phyloP scores from a whole-genome alignment of 148 eudicot genomes.

The Arctostaphylos glauca region DNA sequence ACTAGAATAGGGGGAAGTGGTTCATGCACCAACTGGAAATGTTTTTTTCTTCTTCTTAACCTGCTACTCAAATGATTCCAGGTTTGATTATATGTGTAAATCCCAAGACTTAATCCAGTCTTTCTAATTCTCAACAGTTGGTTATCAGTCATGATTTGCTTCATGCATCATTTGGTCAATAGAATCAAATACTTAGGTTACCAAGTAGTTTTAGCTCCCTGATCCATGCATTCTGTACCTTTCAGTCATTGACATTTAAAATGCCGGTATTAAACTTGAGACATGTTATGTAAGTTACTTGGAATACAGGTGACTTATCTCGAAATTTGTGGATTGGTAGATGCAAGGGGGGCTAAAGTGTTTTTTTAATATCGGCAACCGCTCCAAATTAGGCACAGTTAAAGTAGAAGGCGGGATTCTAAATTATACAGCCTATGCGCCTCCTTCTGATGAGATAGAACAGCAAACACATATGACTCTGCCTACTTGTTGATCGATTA shows the following conservation, averaged over 20 bases:
- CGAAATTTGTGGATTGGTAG: not conserved
- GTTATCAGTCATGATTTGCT: not conserved
- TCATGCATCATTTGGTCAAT: not conserved
- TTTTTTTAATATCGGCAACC: not conserved
- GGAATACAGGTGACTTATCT: not conserved
- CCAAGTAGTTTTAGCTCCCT: not conserved
- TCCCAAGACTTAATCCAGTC: not conserved
- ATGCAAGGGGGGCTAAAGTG: not conserved
- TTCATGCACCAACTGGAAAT: not conserved
- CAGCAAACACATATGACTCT: not conserved
- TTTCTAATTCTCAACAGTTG: not conserved
- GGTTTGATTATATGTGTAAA: not conserved
- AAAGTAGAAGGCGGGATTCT: too few species aligned
- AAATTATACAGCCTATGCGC: too few species aligned
- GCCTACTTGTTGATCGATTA: not conserved
- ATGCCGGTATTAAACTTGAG: not conserved
- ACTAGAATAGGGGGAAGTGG: not conserved
- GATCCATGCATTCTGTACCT: not conserved
- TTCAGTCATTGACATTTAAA: not conserved
- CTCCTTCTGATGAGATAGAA: too few species aligned
- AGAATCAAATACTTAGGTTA: not conserved
- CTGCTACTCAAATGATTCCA: not conserved
- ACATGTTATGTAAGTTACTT: not conserved
- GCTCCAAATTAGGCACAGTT: too few species aligned
- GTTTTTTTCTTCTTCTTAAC: not conserved